phyloP scores from a whole-genome alignment of 495 filamentous ascomycete species.

The Tirmania nivea region DNA sequence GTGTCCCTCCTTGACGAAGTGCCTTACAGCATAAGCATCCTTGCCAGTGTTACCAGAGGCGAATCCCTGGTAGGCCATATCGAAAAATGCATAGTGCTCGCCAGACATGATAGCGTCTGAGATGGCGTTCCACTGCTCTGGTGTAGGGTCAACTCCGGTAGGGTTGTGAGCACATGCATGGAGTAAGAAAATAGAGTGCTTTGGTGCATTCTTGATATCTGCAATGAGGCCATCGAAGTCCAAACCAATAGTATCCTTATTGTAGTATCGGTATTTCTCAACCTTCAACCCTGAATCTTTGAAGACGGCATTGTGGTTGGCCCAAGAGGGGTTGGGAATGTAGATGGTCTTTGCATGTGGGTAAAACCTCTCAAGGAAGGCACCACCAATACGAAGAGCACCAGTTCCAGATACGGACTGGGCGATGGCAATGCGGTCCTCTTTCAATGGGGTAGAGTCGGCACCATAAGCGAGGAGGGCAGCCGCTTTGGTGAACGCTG shows the following conservation, averaged over 20 bases:
- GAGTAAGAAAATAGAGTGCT: slow-evolving; percentile 70
- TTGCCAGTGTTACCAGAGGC: slow-evolving; percentile 76
- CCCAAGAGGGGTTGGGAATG: slow-evolving; percentile 90
- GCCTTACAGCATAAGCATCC: slow-evolving; percentile 76
- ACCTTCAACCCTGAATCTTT: slow-evolving; percentile 76
- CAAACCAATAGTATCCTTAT: slow-evolving; percentile 93
- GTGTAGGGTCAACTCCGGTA: slow-evolving; percentile 85
- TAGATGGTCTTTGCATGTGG: slow-evolving; percentile 82
- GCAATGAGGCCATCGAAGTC: slow-evolving; percentile 86
- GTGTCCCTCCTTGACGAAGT: slow-evolving; percentile 88
- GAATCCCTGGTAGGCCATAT: slow-evolving; percentile 99
- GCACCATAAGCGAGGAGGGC: slow-evolving; percentile 75
- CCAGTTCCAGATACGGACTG: slow-evolving; percentile 97
- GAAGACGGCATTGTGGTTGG: slow-evolving; percentile 94
- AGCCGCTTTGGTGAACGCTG: slow-evolving; percentile 78
- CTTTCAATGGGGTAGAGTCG: slow-evolving; percentile 42
- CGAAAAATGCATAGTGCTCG: slow-evolving; percentile 89
- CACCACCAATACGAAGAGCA: slow-evolving; percentile 79
- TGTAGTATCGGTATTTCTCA: slow-evolving; percentile 92
- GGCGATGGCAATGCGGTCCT: slow-evolving; percentile 65
- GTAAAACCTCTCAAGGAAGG: slow-evolving; percentile 78
- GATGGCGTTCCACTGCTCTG: slow-evolving; percentile 84
- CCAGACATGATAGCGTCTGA: slow-evolving; percentile 72
- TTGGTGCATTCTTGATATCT: slow-evolving; percentile 76
- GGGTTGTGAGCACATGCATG: slow-evolving; percentile 98